phyloP scores from a whole-genome alignment of 2,329 filamentous ascomycete species.

The Neofusicoccum parvum region DNA sequence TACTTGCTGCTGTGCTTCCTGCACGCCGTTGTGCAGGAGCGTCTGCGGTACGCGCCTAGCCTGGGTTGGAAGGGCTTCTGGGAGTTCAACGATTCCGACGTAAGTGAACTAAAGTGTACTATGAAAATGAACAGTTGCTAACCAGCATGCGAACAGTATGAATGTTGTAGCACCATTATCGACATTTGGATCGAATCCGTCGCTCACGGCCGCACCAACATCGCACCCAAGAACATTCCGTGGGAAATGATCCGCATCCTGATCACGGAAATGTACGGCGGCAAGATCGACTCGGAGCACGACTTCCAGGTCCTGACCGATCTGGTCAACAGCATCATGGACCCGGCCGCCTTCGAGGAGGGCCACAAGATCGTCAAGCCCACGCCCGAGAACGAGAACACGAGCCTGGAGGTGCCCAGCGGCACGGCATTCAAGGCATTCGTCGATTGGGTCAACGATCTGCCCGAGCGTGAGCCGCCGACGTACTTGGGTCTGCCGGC shows the following conservation, averaged over 20 bases:
- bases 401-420: conserved; percentile 69
- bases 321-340: conserved; percentile 78
- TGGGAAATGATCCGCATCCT: conserved; percentile 95
- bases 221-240: conserved; percentile 89
- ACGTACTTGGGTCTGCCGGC: conserved; percentile 92
- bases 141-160: conserved; percentile 56
- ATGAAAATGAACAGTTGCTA: no score
- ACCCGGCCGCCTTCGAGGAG: conserved; percentile 86
- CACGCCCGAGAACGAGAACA: conserved; percentile 31
- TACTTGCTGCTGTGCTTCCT: conserved; percentile 92
- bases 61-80: conserved; percentile 98
- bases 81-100: conserved; percentile 98
- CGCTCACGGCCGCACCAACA: conserved; percentile 83
- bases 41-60: conserved; percentile 88
- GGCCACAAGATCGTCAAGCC: conserved; percentile 85
- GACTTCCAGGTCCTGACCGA: conserved; percentile 75
- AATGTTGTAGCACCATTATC: conserved; percentile 94
- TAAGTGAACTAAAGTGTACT: no score
- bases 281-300: conserved; percentile 90
- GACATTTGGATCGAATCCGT: conserved; percentile 89
- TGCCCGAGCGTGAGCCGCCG: conserved; percentile 94
- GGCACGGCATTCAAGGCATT: conserved; percentile 86
- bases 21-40: conserved; percentile 93
- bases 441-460: conserved; percentile 82
- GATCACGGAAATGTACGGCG: conserved; percentile 92